Percentiles rank a stretch among this genome's conserved stretches.
Conservation (phyloP, 306 rosid species). For the Coriaria nepalensis region DNA sequence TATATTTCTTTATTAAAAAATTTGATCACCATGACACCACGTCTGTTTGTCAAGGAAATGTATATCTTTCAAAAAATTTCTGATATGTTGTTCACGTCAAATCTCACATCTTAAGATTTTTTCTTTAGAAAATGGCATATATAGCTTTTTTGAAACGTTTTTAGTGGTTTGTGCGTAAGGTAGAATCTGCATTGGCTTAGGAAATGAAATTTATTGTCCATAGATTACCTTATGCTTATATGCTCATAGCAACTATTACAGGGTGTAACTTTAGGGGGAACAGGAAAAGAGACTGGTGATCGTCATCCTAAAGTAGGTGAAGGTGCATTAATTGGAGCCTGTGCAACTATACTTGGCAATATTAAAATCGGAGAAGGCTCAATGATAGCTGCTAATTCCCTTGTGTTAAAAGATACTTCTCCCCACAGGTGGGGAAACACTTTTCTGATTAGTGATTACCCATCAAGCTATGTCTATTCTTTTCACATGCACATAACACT, state of each 20-base stretch:
- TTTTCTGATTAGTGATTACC: slow-evolving; percentile 2
- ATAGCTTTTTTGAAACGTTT: too few relatives aligned
- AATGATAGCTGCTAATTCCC: slow-evolving; percentile 82
- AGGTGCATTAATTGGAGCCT: slow-evolving; percentile 82
- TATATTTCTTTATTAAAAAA: too few relatives aligned
- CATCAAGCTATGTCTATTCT: background rate
- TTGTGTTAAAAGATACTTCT: slow-evolving; percentile 69
- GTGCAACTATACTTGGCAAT: slow-evolving; percentile 78
- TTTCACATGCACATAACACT: background rate
- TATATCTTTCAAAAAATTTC: too few relatives aligned
- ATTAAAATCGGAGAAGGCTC: slow-evolving; percentile 73
- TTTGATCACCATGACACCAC: too few relatives aligned
- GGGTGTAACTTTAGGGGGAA: slow-evolving; percentile 94
- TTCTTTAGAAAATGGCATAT: too few relatives aligned
- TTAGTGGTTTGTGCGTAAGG: too few relatives aligned
- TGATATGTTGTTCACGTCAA: too few relatives aligned
- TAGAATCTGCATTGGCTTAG: too few relatives aligned
- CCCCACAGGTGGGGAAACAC: slow-evolving; percentile 47
- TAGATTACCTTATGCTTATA: background rate
- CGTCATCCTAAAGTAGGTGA: slow-evolving; percentile 93
- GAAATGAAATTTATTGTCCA: too few relatives aligned
- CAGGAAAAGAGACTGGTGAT: slow-evolving; percentile 74
- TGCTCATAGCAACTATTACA: slow-evolving; percentile 19
- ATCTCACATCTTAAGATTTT: too few relatives aligned
- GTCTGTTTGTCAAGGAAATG: too few relatives aligned